These are phyloP conservation scores for Kalmanozyma brasiliensis DNA, from an alignment of 1,284 basidiomycete species.

Conservation along the genomic window DNA sequence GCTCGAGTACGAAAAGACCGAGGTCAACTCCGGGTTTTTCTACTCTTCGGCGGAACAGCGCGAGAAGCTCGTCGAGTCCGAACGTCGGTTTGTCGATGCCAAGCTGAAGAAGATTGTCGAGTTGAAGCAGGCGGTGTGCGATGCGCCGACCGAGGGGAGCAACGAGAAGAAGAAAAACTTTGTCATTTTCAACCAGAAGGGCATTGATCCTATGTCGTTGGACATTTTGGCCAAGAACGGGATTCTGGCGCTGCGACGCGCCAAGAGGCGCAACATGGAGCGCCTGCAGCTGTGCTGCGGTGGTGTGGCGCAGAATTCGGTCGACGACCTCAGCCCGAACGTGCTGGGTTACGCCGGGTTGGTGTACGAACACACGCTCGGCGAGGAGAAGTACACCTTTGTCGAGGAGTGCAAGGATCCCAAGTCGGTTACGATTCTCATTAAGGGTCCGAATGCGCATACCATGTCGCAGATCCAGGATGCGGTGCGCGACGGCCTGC, in stretches of 20 bases:
- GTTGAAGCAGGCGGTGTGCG: conserved; percentile 95
- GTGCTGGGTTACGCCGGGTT: conserved; percentile 96
- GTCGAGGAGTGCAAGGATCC: conserved; percentile 95
- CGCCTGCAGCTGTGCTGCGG: conserved; percentile 80
- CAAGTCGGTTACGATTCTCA: conserved; percentile 94
- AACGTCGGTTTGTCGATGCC: conserved; percentile 90
- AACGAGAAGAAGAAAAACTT: conserved; percentile 79
- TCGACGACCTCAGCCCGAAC: conserved; percentile 91
- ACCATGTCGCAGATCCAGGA: conserved; percentile 97
- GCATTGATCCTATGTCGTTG: conserved; percentile 96
- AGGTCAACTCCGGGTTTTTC: conserved; percentile 99
- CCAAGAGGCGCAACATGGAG: conserved; percentile 80
- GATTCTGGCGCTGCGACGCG: conserved; percentile 91
- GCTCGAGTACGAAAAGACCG: conserved; percentile 99
- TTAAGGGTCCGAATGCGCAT: conserved; percentile 88
- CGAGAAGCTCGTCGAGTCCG: conserved; percentile 98
- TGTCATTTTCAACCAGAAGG: conserved; percentile 98
- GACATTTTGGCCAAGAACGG: conserved; percentile 97
- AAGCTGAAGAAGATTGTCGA: conserved; percentile 97
- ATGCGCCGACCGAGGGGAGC: conserved; percentile 53
- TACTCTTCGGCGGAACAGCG: conserved; percentile 98
- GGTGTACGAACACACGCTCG: conserved; percentile 98
- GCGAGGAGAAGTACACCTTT: conserved; percentile 99
- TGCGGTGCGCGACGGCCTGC: conserved; percentile 92
- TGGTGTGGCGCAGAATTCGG: conserved; percentile 95